A percentile compares a stretch with the other conserved stretches of the same genome.
Evolutionary conservation across 2,329 filamentous ascomycete genomes (phyloP).

Genomic region (Cyclaneusma minus): DNA sequence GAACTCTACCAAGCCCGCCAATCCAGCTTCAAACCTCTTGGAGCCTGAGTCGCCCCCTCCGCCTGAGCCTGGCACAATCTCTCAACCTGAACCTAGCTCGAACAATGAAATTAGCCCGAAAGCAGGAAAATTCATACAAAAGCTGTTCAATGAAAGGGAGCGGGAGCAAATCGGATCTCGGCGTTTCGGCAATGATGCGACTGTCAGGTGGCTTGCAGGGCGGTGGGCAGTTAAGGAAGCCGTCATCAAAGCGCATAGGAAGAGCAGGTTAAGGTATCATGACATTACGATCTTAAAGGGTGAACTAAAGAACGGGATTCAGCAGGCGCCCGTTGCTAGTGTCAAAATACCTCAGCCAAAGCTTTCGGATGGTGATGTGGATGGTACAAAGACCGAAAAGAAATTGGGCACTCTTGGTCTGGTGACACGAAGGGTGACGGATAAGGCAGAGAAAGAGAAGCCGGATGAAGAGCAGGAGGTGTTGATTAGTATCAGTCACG

Average conservation of each 20-base stretch:
- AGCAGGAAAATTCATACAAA: conserved; percentile 7
- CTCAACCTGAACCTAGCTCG: no score
- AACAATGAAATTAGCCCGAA: no score
- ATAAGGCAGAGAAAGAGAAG: conserved; percentile 13
- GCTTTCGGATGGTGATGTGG: neutral
- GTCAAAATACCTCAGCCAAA: conserved; percentile 3
- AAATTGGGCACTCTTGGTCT: no score
- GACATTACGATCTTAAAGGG: conserved; percentile 31
- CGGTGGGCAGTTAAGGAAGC: conserved; percentile 54
- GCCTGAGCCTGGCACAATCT: no score
- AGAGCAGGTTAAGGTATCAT: conserved; percentile 43
- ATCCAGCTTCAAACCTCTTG: no score
- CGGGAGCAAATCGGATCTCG: conserved; percentile 3
- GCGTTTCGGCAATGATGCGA: neutral
- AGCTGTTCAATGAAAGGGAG: conserved; percentile 8
- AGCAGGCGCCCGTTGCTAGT: conserved; percentile 9
- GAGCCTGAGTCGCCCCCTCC: no score
- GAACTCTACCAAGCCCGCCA: conserved; percentile 1
- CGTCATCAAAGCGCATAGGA: conserved; percentile 53
- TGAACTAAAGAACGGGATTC: conserved; percentile 1
- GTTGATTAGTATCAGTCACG: conserved; percentile 72
- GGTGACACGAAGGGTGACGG: conserved; percentile 20
- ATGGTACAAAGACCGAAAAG: no score
- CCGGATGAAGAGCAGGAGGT: conserved; percentile 32
- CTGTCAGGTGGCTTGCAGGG: no score